Base-by-base conservation (phyloP, 169 alveolate species). In the Cardiosporidium cionae region DNA sequence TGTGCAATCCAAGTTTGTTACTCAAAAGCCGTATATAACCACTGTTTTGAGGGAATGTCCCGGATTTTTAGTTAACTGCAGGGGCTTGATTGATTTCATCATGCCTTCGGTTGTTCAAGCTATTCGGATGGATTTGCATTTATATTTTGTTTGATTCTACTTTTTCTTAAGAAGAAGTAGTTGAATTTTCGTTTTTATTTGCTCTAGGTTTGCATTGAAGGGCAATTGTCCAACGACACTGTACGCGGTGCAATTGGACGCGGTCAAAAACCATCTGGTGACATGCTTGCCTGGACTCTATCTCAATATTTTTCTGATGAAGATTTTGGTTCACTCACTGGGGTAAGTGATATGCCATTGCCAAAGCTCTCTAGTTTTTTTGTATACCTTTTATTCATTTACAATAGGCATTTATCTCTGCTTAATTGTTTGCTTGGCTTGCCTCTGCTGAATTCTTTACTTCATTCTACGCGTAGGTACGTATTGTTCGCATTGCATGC, bases 401-500 rank as follows among this genome's bases (percentile, higher is more conserved):
- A 44, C 58, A 44, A 16, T 44, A 44, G 16, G 16, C n/a, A n/a
- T 44, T 44, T 44, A 44, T n/a, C 58, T 44, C n/a, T n/a, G n/a
- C n/a, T n/a, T n/a, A n/a, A n/a, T n/a, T n/a, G n/a, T n/a, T n/a
- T n/a, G n/a, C n/a, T n/a, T n/a, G n/a, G n/a, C n/a, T n/a, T n/a
- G n/a, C n/a, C 58, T 16, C n/a, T 44, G 58, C 16, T 44, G n/a
- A 44, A 44, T 16, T 16, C 58, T 44, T 16, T 65, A 23, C 44
- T 32, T 22, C 22, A 9, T 63, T 63, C n/a, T 72, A 79, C 70
- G 69, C 74, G 23, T 87, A 90, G 66, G 90, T 91, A 7, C 89
- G 99, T 73, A 84, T 98, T 7, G 98, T 98, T 9, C 93, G 99
- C 71, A 95, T 98, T n/a, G 99, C 99, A 2, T 94, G 98, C 22